Conservation (phyloP, 768 basidiomycete genomes). For the Tylopilus vinaceipallidus region DNA sequence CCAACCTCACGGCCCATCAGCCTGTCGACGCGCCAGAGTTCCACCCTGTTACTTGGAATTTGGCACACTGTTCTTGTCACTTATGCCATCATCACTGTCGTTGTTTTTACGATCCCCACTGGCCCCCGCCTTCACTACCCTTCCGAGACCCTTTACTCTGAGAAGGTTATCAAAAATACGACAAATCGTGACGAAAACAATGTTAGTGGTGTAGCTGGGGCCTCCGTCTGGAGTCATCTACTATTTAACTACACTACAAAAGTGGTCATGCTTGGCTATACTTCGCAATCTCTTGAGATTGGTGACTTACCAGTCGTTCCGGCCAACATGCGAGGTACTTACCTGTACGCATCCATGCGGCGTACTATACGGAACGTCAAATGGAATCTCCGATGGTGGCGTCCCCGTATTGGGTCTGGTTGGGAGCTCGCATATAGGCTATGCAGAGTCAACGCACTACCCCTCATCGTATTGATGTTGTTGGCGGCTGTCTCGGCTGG, state of each 20-base stretch:
- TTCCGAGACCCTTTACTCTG: constrained; percentile 68
- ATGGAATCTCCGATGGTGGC: constrained; percentile 56
- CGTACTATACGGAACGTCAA: constrained; percentile 48
- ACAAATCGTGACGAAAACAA: constrained; percentile 72
- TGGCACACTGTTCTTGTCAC: constrained; percentile 55
- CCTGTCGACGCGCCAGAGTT: constrained; percentile 22
- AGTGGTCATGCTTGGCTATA: constrained; percentile 82
- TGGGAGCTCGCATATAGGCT: constrained; percentile 63
- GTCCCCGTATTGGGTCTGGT: constrained; percentile 58
- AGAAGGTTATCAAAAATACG: constrained; percentile 57
- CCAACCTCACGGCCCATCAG: constrained; percentile 45
- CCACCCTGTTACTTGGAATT: constrained; percentile 31
- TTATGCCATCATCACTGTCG: constrained; percentile 43
- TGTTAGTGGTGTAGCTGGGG: constrained; percentile 60
- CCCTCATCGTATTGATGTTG: constrained; percentile 40
- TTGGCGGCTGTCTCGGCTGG: constrained; percentile 58
- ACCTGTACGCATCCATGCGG: constrained; percentile 66
- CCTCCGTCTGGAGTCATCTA: constrained; percentile 44
- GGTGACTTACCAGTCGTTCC: constrained; percentile 86
- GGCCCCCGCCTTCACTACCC: constrained; percentile 79
- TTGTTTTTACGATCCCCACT: constrained; percentile 54
- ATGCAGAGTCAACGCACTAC: constrained; percentile 49
- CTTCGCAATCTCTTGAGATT: constrained; percentile 72
- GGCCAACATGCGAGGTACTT: constrained; percentile 63
- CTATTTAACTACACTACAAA: constrained; percentile 89